These are phyloP conservation scores for Gossypium davidsonii DNA, from an alignment of 441 rosid species.

Conservation along the genomic window DNA sequence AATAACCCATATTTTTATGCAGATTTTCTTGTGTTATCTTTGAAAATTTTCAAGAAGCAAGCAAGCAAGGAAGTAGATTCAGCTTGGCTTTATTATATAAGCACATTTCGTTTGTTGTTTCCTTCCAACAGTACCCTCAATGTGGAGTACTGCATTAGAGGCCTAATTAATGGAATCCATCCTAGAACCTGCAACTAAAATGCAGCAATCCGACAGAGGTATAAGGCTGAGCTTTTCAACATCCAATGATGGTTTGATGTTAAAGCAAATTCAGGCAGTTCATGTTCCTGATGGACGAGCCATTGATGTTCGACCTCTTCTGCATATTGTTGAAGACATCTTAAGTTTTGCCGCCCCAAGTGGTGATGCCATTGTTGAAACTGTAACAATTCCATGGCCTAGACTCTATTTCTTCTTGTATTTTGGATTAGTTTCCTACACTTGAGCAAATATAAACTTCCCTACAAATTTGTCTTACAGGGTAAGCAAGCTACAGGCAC, in stretches of 20 bases:
- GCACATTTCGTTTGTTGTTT: background rate
- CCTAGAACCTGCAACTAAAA: conserved; percentile 25
- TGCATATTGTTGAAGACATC: conserved; percentile 61
- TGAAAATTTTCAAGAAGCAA: conserved; percentile 36
- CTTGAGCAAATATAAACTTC: background rate
- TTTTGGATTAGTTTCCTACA: background rate
- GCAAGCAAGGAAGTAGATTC: conserved; percentile 57
- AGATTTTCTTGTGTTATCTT: background rate
- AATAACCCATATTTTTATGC: background rate
- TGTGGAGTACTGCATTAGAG: background rate
- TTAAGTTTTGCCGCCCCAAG: conserved; percentile 49
- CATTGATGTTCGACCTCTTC: conserved; percentile 59
- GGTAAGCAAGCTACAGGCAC: background rate
- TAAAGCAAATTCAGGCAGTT: conserved; percentile 51
- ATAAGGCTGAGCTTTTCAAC: conserved; percentile 30
- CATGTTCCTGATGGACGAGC: conserved; percentile 60
- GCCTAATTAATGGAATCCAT: conserved; percentile 15
- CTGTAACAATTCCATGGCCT: conserved; percentile 17
- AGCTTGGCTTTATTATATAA: conserved; percentile 2
- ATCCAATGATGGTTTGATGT: conserved; percentile 58
- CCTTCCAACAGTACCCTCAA: background rate
- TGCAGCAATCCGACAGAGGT: conserved; percentile 26
- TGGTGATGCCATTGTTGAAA: conserved; percentile 24
- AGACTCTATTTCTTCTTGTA: background rate
- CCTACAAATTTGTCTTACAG: background rate